These are phyloP conservation scores for Cavenderia fasciculata DNA, from an alignment of 78 protist genomes.

Conservation along the genomic window DNA sequence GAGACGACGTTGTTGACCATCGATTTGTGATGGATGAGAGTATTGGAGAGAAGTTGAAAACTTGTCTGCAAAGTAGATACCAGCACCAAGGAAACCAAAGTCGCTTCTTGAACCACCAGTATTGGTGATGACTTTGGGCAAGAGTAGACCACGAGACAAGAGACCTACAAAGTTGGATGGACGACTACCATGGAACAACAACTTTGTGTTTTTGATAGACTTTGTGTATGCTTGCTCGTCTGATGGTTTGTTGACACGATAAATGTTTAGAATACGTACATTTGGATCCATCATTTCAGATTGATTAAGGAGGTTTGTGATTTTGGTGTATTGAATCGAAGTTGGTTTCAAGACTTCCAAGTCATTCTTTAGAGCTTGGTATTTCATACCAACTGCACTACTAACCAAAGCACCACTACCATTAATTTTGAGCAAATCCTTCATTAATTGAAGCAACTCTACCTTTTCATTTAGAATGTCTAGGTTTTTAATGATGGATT, in stretches of 20 bases:
- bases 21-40: constrained; percentile 11
- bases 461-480: constrained; percentile 23
- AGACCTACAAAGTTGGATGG: constrained; percentile 74
- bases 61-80: constrained; percentile 77
- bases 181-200: constrained; percentile 74
- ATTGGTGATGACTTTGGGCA: constrained; percentile 61
- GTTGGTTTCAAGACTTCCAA: neutral
- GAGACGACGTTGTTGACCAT: neutral
- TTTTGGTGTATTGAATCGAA: neutral
- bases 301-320: neutral
- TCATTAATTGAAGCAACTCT: constrained; percentile 73
- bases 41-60: constrained; percentile 35
- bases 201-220: neutral
- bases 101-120: constrained; percentile 75
- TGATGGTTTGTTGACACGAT: neutral
- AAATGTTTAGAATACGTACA: neutral
- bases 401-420: neutral
- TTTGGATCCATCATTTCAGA: neutral
- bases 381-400: constrained; percentile 32
- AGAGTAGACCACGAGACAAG: constrained; percentile 77
- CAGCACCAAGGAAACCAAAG: constrained; percentile 82
- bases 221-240: neutral
- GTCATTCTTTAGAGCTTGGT: constrained; percentile 31
- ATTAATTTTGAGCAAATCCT: constrained; percentile 48
- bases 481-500: constrained; percentile 25